Conservation (phyloP, 305 asterid species). For the Solanum hybrid region DNA sequence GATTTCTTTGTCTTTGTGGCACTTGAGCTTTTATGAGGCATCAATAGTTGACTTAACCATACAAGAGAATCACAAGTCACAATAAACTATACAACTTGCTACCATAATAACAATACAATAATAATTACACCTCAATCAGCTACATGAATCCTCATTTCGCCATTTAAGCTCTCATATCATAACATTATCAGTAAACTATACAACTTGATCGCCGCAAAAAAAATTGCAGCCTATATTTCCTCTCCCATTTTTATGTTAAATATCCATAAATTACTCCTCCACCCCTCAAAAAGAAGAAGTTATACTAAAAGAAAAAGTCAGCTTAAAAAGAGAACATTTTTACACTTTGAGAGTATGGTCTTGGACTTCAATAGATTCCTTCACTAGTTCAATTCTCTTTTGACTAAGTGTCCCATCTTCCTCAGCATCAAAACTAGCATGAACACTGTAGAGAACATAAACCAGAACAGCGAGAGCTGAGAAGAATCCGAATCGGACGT, state of each 20-base stretch:
- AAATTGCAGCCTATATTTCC: not conserved
- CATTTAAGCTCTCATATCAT: not conserved
- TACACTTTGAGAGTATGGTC: constrained; percentile 36
- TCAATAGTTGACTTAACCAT: not conserved
- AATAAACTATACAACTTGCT: constrained; percentile 10
- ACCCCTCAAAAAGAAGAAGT: not conserved
- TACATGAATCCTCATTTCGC: not conserved
- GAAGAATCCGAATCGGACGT: constrained; percentile 67
- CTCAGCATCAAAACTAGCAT: constrained; percentile 91
- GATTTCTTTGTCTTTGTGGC: not conserved
- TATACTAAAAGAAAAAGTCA: not conserved
- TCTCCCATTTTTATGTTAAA: not conserved
- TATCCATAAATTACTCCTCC: not conserved
- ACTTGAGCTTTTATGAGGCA: not conserved
- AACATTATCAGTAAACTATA: not conserved
- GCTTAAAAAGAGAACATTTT: not conserved
- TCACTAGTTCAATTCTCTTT: constrained; percentile 35
- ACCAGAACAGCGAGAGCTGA: constrained; percentile 53
- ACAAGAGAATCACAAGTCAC: not conserved
- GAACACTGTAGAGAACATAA: constrained; percentile 72
- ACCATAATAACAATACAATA: not conserved
- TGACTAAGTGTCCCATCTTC: constrained; percentile 47
- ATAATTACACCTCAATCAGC: not conserved
- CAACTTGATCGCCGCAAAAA: constrained; percentile 13
- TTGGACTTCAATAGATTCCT: constrained; percentile 40